Evolutionary conservation across 768 basidiomycete genomes (phyloP).

Genomic region (Nidula microcarpa): DNA sequence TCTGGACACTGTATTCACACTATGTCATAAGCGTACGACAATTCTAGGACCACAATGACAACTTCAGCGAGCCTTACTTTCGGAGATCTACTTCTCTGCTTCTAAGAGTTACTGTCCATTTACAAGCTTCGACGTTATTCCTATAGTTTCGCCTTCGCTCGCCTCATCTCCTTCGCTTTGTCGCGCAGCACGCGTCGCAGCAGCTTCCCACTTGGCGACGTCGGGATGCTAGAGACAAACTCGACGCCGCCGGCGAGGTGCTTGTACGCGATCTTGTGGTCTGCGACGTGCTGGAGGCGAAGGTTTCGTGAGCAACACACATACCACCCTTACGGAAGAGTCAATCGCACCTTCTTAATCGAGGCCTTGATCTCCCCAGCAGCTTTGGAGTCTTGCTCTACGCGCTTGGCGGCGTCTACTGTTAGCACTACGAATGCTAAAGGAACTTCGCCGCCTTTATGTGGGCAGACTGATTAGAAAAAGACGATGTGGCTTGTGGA

Average conservation of each 20-base stretch:
- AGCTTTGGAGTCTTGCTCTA: slow-evolving; percentile 21
- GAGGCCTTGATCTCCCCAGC: slow-evolving; percentile 34
- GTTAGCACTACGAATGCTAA: slow-evolving; percentile 63
- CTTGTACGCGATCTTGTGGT: slow-evolving; percentile 3
- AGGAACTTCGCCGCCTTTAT: slow-evolving; percentile 59
- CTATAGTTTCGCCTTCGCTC: not conserved
- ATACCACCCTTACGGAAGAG: not conserved
- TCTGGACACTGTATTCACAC: no score
- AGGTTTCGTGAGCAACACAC: not conserved
- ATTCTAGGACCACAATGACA: no score
- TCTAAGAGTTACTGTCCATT: no score
- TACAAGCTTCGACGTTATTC: not conserved
- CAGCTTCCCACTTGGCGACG: slow-evolving; percentile 1
- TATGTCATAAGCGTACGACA: no score
- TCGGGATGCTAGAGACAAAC: not conserved
- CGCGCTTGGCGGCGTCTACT: slow-evolving; percentile 30
- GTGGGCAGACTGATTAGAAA: not conserved
- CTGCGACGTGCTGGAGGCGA: slow-evolving; percentile 3
- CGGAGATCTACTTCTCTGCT: no score
- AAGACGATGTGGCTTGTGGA: slow-evolving; percentile 2
- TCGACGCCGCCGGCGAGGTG: slow-evolving; percentile 2
- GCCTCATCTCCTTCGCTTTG: slow-evolving; percentile 22
- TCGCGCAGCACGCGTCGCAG: slow-evolving; percentile 26
- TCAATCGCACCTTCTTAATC: slow-evolving; percentile 38
- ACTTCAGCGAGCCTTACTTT: no score